Evolutionary conservation across 768 basidiomycete genomes (phyloP).

Genomic region (Russula sp.): DNA sequence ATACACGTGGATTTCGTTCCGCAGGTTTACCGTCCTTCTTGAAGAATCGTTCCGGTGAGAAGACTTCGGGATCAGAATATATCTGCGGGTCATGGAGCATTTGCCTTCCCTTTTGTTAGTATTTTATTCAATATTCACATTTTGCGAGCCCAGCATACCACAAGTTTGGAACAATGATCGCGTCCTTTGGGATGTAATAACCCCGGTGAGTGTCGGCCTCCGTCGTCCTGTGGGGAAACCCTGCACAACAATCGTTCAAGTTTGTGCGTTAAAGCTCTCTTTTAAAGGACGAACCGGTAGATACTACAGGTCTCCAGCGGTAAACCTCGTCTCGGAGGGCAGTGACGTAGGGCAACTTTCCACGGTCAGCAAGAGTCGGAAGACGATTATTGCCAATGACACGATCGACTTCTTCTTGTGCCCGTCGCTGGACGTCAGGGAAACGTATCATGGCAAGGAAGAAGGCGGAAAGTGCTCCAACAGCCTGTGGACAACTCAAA

Average conservation of each 20-base stretch:
- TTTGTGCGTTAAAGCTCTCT: background rate
- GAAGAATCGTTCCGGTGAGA: slow-evolving; percentile 28
- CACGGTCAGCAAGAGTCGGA: slow-evolving; percentile 21
- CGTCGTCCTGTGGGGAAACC: slow-evolving; percentile 24
- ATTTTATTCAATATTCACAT: background rate
- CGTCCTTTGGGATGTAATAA: slow-evolving; percentile 25
- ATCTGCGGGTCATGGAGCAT: slow-evolving; percentile 26
- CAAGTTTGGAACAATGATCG: slow-evolving; percentile 28
- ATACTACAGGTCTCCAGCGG: slow-evolving; percentile 27
- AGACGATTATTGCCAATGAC: slow-evolving; percentile 17
- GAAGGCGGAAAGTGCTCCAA: slow-evolving; percentile 22
- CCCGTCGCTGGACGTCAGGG: slow-evolving; percentile 25
- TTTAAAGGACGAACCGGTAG: slow-evolving; percentile 16
- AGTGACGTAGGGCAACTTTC: slow-evolving; percentile 24
- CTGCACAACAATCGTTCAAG: background rate
- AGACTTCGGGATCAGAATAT: slow-evolving; percentile 24
- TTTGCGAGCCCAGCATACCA: slow-evolving; percentile 21
- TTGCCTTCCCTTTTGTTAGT: slow-evolving; percentile 20
- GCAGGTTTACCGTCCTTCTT: background rate
- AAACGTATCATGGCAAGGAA: slow-evolving; percentile 24
- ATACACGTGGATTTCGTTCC: slow-evolving; percentile 5
- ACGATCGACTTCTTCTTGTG: slow-evolving; percentile 27
- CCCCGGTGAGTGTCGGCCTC: slow-evolving; percentile 28
- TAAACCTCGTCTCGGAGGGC: slow-evolving; percentile 24
- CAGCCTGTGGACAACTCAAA: slow-evolving; percentile 14